Conservation (phyloP, 2,329 filamentous ascomycete genomes). For the Alternaria brassicae region DNA sequence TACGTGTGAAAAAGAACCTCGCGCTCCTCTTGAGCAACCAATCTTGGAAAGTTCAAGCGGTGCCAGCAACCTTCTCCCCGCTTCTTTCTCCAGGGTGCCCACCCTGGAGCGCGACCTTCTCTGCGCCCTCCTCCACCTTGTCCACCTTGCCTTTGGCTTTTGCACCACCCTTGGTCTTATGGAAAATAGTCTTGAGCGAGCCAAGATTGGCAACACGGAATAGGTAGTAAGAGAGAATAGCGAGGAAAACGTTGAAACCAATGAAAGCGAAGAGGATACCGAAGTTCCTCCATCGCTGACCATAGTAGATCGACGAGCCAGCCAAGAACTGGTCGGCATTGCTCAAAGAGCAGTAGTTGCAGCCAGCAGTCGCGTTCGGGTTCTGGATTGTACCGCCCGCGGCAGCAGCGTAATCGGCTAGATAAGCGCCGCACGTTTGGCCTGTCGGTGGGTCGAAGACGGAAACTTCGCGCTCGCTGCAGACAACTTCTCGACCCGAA, state of each 20-base stretch:
- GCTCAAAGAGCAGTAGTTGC: conserved; percentile 58
- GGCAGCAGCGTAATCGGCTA: conserved; percentile 50
- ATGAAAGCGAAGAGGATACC: conserved; percentile 74
- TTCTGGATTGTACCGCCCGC: conserved; percentile 55
- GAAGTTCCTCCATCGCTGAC: conserved; percentile 69
- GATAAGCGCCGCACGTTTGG: conserved; percentile 55
- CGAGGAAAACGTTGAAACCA: conserved; percentile 66
- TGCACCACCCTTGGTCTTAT: conserved; percentile 28
- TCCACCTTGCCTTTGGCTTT: conserved; percentile 25
- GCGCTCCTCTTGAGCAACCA: neutral
- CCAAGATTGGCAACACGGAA: conserved; percentile 42
- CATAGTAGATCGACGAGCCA: conserved; percentile 52
- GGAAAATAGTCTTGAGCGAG: conserved; percentile 16
- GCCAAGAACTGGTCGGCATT: conserved; percentile 59
- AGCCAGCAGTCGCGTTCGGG: conserved; percentile 53
- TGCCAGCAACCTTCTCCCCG: conserved; percentile 24
- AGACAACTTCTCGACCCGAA: conserved; percentile 57
- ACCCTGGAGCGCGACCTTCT: conserved; percentile 23
- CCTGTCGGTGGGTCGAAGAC: conserved; percentile 52
- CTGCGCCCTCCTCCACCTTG: conserved; percentile 18
- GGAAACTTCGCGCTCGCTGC: conserved; percentile 52
- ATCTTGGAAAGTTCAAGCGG: neutral
- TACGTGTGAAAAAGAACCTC: neutral
- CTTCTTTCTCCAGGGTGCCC: conserved; percentile 27
- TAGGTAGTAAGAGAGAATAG: conserved; percentile 65